Evolutionary conservation across 768 basidiomycete species (phyloP), one percentile per base, ranked within the genome.

Genomic region (Lentinula raphanica): DNA sequence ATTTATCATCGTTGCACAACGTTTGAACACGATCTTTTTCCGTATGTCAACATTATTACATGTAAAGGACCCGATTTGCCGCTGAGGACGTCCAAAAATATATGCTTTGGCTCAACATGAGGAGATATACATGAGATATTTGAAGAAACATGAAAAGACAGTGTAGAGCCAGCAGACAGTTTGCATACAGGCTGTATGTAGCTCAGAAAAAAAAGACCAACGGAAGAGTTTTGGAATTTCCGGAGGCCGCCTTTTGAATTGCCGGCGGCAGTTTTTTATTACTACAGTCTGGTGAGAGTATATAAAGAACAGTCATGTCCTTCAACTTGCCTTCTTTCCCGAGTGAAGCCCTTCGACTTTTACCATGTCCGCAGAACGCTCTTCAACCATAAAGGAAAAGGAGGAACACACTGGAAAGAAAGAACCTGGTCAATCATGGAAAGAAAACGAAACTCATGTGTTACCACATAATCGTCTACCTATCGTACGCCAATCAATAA

Each of bases 361-460:
- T 23, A 21, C 54, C 29, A 60, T 48, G 45, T 29, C 32, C 39
- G 28, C 54, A 6, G 58, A 59, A 35, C 21, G 17, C 5, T 38
- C 32, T 49, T 48, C 35, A 48, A 9, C 46, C 29, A 9, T 11
- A 12, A 9, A 29, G 36, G 50, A 42, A 13, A 48, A 28, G 2
- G 28, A 56, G 17, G 17, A 13, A 21, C 15, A 21, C n/a, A 7
- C 36, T 45, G n/a, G 15, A 9, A 50, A 46, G 19, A 61, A 48
- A 28, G 74, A 76, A 51, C 79, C 78, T 4, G 83, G 80, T 1
- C 76, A 78, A 23, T 77, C 83, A 19, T 86, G 85, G 85, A 80
- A 77, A 58, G 79, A 77, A 59, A 70, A 75, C 54, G 85, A 86
- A 60, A 74, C 77, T 17, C 83, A 85, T 31, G 71, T 77, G 11